Evolutionary conservation across 2,329 filamentous ascomycete species (phyloP), one percentile per base, ranked within the genome.

Genomic region (Alternaria brassicicola): DNA sequence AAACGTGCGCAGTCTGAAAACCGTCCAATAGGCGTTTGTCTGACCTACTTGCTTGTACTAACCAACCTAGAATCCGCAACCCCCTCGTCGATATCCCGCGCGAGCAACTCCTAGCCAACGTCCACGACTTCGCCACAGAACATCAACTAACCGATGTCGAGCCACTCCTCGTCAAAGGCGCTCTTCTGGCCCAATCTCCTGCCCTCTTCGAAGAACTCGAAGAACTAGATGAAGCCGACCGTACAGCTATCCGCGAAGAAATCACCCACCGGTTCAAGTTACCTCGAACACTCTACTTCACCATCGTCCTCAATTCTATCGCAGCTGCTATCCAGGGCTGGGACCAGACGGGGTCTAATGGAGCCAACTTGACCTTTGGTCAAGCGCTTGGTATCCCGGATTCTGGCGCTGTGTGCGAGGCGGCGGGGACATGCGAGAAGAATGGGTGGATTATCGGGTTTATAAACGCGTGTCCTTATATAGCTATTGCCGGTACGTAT

Each of bases 131-230:
- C 66, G 88, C 87, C 36, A 78, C 79, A 12, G 80, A 84, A 48
- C 85, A 89, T 62, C 80, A 81, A 13, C 80, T 93, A 4, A 76
- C 80, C 4, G 84, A 88, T 43, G 82, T 88, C 58, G 76, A 86
- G 7, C 78, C 80, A 1, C 70, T 89, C 9, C 80, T 92, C 42
- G 80, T 85, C 57, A 73, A 73, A 48, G 72, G 69, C 26, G 91
- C 90, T 1, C 81, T 93, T 12, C 84, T 92, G 12, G 91, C 91
- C 1, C 89, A 92, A 74, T 86, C 88, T 62, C 90, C 89, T 0
- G 78, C 78, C 8, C 81, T 82, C 23, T 89, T 84, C 70, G 88
- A 91, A 57, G 79, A 84, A 17, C 83, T 92, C 48, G 79, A 86
- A 52, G 84, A 86, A 10, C 82, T 93, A 1, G 79, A 83, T 57